Percentiles rank a stretch among this genome's conserved stretches.
Evolutionary conservation across 768 basidiomycete genomes (phyloP).

Genomic region (Boletus reticulatus): DNA sequence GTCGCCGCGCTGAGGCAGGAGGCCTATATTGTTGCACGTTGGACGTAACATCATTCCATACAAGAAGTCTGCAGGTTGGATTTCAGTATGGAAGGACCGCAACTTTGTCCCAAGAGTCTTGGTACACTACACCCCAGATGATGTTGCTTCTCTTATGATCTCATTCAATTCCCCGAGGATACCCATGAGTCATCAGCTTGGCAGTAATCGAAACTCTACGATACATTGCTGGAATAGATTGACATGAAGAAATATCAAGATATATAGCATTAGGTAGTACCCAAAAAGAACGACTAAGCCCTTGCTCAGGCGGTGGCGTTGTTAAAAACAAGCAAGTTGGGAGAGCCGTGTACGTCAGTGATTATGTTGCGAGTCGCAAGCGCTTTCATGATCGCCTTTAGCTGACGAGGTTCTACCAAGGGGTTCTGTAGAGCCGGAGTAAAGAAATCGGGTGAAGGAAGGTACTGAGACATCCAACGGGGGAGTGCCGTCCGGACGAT

Average conservation of each 20-base stretch:
- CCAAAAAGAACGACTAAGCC: not conserved
- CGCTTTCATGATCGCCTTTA: slow-evolving; percentile 72
- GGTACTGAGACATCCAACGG: slow-evolving; percentile 51
- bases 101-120: too few species aligned
- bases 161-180: too few species aligned
- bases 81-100: not conserved
- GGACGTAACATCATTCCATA: slow-evolving; percentile 8
- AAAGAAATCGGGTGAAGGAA: slow-evolving; percentile 53
- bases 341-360: slow-evolving; percentile 48
- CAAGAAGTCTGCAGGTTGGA: slow-evolving; percentile 10
- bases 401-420: slow-evolving; percentile 59
- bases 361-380: slow-evolving; percentile 58
- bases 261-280: slow-evolving; percentile 1
- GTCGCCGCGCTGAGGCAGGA: slow-evolving; percentile 68
- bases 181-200: too few species aligned
- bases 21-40: slow-evolving; percentile 51
- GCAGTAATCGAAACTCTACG: not conserved
- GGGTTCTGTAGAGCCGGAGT: slow-evolving; percentile 41
- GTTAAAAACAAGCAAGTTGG: slow-evolving; percentile 79
- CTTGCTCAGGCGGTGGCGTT: slow-evolving; percentile 51
- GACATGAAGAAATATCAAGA: not conserved
- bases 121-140: not conserved
- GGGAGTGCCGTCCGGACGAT: slow-evolving; percentile 56
- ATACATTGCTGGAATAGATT: slow-evolving; percentile 12
- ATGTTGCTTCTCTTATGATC: too few species aligned